phyloP scores from a whole-genome alignment of 2,329 filamentous ascomycete species.

The Penicillium sumatraense region DNA sequence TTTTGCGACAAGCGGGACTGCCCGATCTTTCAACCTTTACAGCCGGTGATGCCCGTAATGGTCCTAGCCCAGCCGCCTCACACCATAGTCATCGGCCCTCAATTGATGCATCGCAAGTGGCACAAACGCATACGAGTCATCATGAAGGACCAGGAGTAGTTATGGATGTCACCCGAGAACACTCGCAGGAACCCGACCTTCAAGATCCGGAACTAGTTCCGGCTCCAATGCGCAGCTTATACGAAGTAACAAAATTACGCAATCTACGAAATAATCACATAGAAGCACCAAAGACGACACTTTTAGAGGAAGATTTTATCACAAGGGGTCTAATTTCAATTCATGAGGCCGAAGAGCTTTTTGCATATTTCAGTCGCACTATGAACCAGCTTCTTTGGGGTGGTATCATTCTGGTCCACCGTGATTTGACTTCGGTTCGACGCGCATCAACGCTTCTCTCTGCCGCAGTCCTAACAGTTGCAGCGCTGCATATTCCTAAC shows the following conservation, averaged over 20 bases:
- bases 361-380: slow-evolving; percentile 55
- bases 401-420: slow-evolving; percentile 56
- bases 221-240: slow-evolving; percentile 59
- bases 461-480: slow-evolving; percentile 61
- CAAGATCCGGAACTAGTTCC: slow-evolving; percentile 51
- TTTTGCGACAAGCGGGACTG: slow-evolving; percentile 49
- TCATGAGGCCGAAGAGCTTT: slow-evolving; percentile 57
- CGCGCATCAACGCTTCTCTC: slow-evolving; percentile 61
- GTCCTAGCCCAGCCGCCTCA: slow-evolving; percentile 34
- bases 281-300: slow-evolving; percentile 41
- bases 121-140: slow-evolving; percentile 27
- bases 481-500: slow-evolving; percentile 62
- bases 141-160: slow-evolving; percentile 34
- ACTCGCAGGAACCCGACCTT: slow-evolving; percentile 48
- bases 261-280: slow-evolving; percentile 45
- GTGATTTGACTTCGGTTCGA: slow-evolving; percentile 57
- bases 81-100: slow-evolving; percentile 31
- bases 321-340: slow-evolving; percentile 53
- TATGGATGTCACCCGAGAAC: slow-evolving; percentile 52
- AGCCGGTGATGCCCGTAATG: slow-evolving; percentile 32
- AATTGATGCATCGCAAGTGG: slow-evolving; percentile 29
- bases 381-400: slow-evolving; percentile 60
- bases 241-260: slow-evolving; percentile 58
- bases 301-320: slow-evolving; percentile 56
- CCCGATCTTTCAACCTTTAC: slow-evolving; percentile 47